Base-by-base conservation (phyloP, 2,329 filamentous ascomycete species). In the Verticillium klebahnii region DNA sequence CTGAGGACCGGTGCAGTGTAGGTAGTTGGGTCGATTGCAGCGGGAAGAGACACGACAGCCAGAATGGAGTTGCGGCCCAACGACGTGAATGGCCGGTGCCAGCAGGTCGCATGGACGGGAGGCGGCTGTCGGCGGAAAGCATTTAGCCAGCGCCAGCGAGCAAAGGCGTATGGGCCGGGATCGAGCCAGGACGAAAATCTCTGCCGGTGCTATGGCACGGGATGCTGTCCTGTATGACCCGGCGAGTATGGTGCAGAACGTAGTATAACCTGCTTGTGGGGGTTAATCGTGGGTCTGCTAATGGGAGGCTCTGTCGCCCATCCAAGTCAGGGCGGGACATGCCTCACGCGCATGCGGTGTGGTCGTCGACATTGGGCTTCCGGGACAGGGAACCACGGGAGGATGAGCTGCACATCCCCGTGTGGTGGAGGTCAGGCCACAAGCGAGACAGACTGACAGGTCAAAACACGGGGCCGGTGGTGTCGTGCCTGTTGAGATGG, bases 61-160 rank as follows among this genome's bases (percentile, higher is more conserved):
- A 32, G 17, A 56, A 14, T 32, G 60, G 61, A 32, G 65, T 66
- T 62, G 65, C 65, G 61, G 65, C 65, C 65, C 65, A 61, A 66
- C 65, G 57, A 54, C 55, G 57, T 45, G 15, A 55, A 57, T 45
- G 58, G 60, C 60, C 65, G 59, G 39, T 25, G 34, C 50, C 54
- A 63, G 61, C 52, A 39, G 32, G 60, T 17, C 50, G 58, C 45
- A 59, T 54, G 58, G 50, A n/a, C n/a, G n/a, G 31, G 23, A 40
- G 31, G 45, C 19, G 54, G 29, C 25, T 12, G 3, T 14, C 15
- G 15, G n/a, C 15, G 15, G 15, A 7, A 2, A 56, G 5, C 14
- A 34, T 6, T 11, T 25, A 56, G 23, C 11, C 45, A 52, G 19
- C 19, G 19, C 45, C 45, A 52, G 45, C 19, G 19, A n/a, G 45